Percentiles rank a stretch among this genome's conserved stretches.
phyloP scores from a whole-genome alignment of 805 yeast species.

The Saturnispora sanitii region DNA sequence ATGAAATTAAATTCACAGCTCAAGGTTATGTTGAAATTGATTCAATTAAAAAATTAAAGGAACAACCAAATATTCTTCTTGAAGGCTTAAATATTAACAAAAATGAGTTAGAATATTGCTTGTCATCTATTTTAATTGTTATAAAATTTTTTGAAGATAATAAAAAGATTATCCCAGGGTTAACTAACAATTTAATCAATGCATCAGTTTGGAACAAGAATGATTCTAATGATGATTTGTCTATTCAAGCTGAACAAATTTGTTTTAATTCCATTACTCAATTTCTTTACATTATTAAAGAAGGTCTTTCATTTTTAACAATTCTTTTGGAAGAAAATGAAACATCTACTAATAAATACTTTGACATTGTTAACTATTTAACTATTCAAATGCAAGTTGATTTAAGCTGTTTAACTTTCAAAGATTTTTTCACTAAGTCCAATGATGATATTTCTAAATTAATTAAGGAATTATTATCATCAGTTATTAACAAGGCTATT shows the following conservation, averaged over 20 bases:
- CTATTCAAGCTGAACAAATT: constrained; percentile 82
- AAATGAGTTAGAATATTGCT: constrained; percentile 52
- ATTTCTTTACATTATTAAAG: constrained; percentile 69
- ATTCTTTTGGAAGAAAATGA: constrained; percentile 64
- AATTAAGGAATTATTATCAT: constrained; percentile 78
- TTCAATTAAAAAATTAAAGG: constrained; percentile 35
- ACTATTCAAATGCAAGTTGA: constrained; percentile 59
- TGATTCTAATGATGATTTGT: constrained; percentile 45
- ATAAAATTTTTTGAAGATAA: constrained; percentile 62
- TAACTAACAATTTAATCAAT: constrained; percentile 42
- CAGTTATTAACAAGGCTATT: constrained; percentile 81
- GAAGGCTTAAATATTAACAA: constrained; percentile 37
- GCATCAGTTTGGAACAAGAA: constrained; percentile 28
- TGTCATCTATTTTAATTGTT: constrained; percentile 61
- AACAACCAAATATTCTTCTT: constrained; percentile 27
- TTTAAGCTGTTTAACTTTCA: constrained; percentile 56
- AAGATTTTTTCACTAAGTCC: constrained; percentile 66
- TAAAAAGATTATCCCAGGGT: constrained; percentile 51
- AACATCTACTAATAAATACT: constrained; percentile 30
- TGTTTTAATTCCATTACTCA: constrained; percentile 73
- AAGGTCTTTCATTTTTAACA: constrained; percentile 80
- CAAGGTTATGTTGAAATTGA: constrained; percentile 29
- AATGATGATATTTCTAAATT: constrained; percentile 46
- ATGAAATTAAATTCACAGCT: constrained; percentile 26
- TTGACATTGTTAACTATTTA: constrained; percentile 61